A percentile compares a stretch with the other conserved stretches of the same genome.
Conservation (phyloP, 352 stramenopile species). For the Globisporangium emineosum region DNA sequence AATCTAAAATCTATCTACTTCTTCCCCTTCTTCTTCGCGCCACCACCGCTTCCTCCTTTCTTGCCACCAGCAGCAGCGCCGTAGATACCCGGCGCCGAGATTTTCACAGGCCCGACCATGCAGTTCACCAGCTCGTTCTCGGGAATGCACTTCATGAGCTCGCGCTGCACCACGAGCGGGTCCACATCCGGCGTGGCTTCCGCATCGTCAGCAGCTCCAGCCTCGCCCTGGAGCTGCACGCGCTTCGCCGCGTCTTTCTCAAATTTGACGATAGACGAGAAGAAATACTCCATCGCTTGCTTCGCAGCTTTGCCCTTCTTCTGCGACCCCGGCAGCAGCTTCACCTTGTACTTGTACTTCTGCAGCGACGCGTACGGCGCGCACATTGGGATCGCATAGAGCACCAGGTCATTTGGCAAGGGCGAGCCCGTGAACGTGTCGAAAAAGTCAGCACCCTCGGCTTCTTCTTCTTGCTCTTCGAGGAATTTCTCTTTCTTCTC, state of each 20-base stretch:
- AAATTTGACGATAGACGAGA: conserved; percentile 63
- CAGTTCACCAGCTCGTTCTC: conserved; percentile 89
- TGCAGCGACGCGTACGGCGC: conserved; percentile 83
- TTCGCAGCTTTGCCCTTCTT: conserved; percentile 92
- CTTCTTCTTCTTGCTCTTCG: conserved; percentile 84
- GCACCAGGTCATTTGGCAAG: conserved; percentile 74
- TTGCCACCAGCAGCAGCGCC: conserved; percentile 31
- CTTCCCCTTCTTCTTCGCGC: conserved; percentile 27
- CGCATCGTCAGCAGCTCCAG: conserved; percentile 25
- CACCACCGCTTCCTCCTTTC: conserved; percentile 24
- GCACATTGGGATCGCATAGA: conserved; percentile 91
- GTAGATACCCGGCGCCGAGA: conserved; percentile 72
- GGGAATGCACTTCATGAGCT: conserved; percentile 86
- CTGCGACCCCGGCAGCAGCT: conserved; percentile 82
- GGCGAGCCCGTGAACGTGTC: conserved; percentile 83
- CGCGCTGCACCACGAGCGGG: conserved; percentile 69
- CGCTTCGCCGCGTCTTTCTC: conserved; percentile 44
- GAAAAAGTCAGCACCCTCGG: conserved; percentile 75
- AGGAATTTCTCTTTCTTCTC: conserved; percentile 83
- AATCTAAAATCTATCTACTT: conserved; percentile 18
- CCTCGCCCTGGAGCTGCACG: neutral
- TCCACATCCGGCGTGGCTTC: conserved; percentile 49
- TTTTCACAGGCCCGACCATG: conserved; percentile 90
- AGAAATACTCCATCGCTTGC: conserved; percentile 83
- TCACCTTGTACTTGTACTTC: conserved; percentile 93